Base-by-base conservation (phyloP, 176 grass and related monocot genomes). In the Cenchrus americanus region DNA sequence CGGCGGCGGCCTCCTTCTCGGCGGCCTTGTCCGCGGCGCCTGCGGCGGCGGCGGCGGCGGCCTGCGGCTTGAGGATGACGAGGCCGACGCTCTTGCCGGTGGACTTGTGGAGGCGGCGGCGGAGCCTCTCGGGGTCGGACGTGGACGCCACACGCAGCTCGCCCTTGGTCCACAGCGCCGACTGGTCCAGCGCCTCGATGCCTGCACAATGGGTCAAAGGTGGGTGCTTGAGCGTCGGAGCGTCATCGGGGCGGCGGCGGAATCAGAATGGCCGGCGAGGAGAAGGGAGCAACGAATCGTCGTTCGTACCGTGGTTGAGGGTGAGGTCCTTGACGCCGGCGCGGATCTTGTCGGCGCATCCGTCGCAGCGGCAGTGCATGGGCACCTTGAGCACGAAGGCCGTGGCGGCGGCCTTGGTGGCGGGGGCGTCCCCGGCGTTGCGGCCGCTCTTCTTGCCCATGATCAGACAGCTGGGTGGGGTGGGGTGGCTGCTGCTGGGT, bases 311-410 rank as follows among this genome's bases (percentile, higher is more conserved):
- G 0, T 10, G 10, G 14, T 14, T 7, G 49, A 13, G 24, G 21
- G 65, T 21, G 23, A 91, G 14, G 34, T 69, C 69, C 9, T 47
- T 65, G 34, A 84, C 76, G 32, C 40, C 89, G 0, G 30, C 66
- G 46, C 70, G 69, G 76, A 91, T 55, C 76, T 63, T 90, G 80
- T 46, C 23, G 42, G 0, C 30, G 84, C 89, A 90, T 5, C 89
- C 89, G 5, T 62, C 1, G 89, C 89, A 90, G 1, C 7, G 13
- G 80, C 89, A 87, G 76, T 90, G 89, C 76, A 70, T 91, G 2
- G 62, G 62, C 51, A 91, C 80, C 89, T 18, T 87, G 0, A 91
- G 85, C 68, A 76, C 7, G 80, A 84, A 75, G 44, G 54, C 79
- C 71, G 5, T 40, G 12, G 43, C 14, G 12, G 43, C 14, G 27